These are phyloP conservation scores for Sporobolus alterniflorus DNA, from an alignment of 202 grass and related monocot genomes.

Conservation along the genomic window DNA sequence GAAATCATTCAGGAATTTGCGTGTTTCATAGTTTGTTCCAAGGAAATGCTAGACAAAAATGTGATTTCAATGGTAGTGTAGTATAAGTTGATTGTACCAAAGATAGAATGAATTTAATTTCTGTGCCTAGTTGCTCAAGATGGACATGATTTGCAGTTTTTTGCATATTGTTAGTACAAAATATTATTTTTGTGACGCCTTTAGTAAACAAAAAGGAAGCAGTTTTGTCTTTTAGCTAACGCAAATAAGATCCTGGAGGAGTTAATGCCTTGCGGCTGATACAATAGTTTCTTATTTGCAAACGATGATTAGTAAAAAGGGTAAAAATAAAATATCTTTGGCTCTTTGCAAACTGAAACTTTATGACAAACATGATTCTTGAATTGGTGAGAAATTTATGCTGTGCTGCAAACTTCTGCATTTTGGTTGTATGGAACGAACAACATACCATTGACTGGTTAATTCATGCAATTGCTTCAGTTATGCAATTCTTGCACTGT, in stretches of 20 bases:
- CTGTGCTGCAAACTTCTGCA: conserved; percentile 5
- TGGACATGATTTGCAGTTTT: neutral
- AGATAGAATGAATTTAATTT: neutral
- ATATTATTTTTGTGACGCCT: neutral
- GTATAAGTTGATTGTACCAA: neutral
- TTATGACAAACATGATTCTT: neutral
- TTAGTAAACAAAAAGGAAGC: neutral
- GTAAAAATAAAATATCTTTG: neutral
- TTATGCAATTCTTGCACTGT: neutral
- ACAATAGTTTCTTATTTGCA: neutral
- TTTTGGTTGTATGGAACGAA: conserved; percentile 20
- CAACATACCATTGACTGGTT: neutral
- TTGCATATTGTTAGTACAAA: neutral
- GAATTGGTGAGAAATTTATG: neutral
- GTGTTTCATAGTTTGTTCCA: conserved; percentile 4
- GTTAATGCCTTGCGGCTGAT: conserved; percentile 26
- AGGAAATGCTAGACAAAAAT: neutral
- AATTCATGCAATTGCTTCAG: conserved; percentile 1
- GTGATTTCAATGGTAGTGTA: neutral
- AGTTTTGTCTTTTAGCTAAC: neutral
- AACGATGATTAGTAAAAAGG: neutral
- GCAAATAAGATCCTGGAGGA: neutral
- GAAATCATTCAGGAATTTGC: neutral
- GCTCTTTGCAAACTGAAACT: neutral
- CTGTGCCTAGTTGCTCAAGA: neutral